These are phyloP conservation scores for Penicillium olsonii DNA, from an alignment of 2,329 filamentous ascomycete species.

Conservation along the genomic window DNA sequence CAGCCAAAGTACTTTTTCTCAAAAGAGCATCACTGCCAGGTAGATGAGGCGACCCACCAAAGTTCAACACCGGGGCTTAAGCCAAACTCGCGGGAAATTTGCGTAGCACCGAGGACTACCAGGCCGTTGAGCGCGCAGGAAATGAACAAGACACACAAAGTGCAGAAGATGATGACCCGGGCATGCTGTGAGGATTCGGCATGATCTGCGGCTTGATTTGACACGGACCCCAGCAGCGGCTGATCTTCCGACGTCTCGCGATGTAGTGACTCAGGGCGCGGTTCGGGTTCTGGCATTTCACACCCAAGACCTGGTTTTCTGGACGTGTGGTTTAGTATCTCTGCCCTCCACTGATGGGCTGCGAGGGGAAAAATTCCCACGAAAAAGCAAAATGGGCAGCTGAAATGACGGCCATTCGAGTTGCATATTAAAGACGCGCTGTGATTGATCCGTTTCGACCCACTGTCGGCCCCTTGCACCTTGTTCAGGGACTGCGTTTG, in stretches of 20 bases:
- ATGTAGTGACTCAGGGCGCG: background rate
- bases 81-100: background rate
- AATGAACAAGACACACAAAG: background rate
- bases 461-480: background rate
- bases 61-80: slow-evolving; percentile 1
- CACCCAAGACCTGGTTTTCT: background rate
- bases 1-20: background rate
- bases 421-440: background rate
- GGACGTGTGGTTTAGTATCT: background rate
- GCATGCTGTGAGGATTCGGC: background rate
- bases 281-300: background rate
- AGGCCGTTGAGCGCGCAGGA: background rate
- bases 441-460: background rate
- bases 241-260: slow-evolving; percentile 5
- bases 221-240: background rate
- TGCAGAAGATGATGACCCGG: slow-evolving; percentile 1
- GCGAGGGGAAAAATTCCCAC: background rate
- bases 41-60: background rate
- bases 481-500: too few relatives aligned
- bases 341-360: too few relatives aligned
- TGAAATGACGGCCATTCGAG: background rate
- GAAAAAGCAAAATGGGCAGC: background rate
- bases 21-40: too few relatives aligned
- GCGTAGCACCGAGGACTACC: background rate
- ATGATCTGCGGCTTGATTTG: background rate